Conservation (phyloP, 352 stramenopile genomes). For the Globisporangium viniferum region DNA sequence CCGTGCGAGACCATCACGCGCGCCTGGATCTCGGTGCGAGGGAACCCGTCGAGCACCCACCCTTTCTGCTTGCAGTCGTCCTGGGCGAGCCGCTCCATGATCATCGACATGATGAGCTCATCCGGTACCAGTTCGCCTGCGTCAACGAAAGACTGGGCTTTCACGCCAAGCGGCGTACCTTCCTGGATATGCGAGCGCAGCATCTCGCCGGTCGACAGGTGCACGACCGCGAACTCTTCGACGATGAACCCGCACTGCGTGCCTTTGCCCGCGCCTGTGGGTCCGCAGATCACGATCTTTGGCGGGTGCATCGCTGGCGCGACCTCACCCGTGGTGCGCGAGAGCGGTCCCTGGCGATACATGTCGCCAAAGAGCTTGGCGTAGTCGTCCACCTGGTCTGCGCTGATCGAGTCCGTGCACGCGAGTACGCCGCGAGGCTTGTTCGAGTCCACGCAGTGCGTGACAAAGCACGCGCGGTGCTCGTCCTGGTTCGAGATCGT, state of each 20-base stretch:
- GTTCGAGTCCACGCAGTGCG: slow-evolving; percentile 32
- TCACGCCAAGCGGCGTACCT: slow-evolving; percentile 38
- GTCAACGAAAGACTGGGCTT: slow-evolving; percentile 88
- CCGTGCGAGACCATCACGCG: slow-evolving; percentile 78
- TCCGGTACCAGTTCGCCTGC: slow-evolving; percentile 90
- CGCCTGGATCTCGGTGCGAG: slow-evolving; percentile 89
- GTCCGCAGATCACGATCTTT: slow-evolving; percentile 87
- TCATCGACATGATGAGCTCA: slow-evolving; percentile 89
- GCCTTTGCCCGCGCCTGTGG: slow-evolving; percentile 92
- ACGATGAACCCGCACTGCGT: slow-evolving; percentile 92
- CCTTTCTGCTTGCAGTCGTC: slow-evolving; percentile 84
- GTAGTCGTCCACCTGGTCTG: slow-evolving; percentile 44
- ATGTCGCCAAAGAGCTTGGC: slow-evolving; percentile 59
- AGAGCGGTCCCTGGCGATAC: slow-evolving; percentile 38
- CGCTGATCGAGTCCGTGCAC: slow-evolving; percentile 45
- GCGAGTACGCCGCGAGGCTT: slow-evolving; percentile 38
- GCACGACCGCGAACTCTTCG: slow-evolving; percentile 86
- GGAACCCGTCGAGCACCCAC: slow-evolving; percentile 95
- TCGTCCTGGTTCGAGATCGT: slow-evolving; percentile 42
- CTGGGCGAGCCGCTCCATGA: slow-evolving; percentile 75
- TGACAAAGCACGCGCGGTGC: slow-evolving; percentile 55
- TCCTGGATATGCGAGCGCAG: slow-evolving; percentile 85
- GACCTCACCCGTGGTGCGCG: slow-evolving; percentile 11
- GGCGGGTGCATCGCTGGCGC: slow-evolving; percentile 21
- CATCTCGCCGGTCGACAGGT: slow-evolving; percentile 93